Evolutionary conservation across 345 rosid genomes (phyloP), one percentile per base, ranked within the genome.

Genomic region (Eutrema yunnanense): DNA sequence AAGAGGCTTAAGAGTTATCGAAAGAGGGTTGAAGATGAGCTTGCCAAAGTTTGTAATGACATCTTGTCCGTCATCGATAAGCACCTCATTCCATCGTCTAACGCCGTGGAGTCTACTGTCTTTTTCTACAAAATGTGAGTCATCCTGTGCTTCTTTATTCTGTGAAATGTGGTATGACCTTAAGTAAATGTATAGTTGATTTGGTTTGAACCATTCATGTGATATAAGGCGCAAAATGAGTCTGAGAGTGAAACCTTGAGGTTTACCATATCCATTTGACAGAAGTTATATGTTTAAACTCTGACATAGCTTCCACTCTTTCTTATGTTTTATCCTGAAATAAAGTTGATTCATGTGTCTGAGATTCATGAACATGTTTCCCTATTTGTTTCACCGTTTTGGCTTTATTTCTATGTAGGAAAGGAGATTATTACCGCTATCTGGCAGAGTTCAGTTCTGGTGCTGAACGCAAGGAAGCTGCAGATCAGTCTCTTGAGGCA

Each of bases 341-440:
- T 44, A n/a, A 63, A 34, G 11, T 36, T 14, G 71, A 64, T 63
- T 1, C 3, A 49, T 8, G 26, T 6, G 33, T 43, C 2, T 59
- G 52, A 8, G 4, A 9, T 47, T 59, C 59, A n/a, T 48, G 6
- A 30, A 40, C 40, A 0, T 38, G 46, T 10, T 2, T 9, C 8
- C 0, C 2, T 55, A 3, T 3, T 27, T 37, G 9, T 63, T 14
- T 36, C 29, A 3, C 4, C n/a, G 19, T 29, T 43, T 26, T 73
- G 60, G 9, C 58, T 49, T 37, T 58, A 16, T 42, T 19, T 26
- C 22, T 59, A 5, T 74, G 33, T 55, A 85, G 86, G 88, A 85
- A 85, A 81, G 88, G 88, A 61, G 86, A 85, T 65, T 85, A 85
- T 40, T 85, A 57, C 26, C 77, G 88, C 8, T 85, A 85, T 57